A percentile compares a stretch with the other conserved stretches of the same genome.
Evolutionary conservation across 495 filamentous ascomycete genomes (phyloP).

Genomic region (Penicillium silybi): DNA sequence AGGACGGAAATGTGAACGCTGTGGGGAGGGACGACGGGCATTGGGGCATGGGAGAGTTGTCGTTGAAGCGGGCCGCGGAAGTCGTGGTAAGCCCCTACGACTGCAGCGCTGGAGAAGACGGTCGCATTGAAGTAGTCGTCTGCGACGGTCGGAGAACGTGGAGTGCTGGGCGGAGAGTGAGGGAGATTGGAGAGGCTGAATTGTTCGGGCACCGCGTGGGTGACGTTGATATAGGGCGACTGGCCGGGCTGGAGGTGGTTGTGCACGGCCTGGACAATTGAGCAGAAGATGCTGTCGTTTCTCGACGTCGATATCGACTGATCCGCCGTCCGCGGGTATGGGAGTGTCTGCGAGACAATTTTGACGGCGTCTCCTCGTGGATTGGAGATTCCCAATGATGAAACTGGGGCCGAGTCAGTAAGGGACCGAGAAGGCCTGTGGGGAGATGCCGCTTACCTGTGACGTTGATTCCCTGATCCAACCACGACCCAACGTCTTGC

Average conservation of each 20-base stretch:
- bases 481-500: slow-evolving; percentile 35
- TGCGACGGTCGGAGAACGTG: slow-evolving; percentile 40
- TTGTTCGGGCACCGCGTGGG: slow-evolving; percentile 58
- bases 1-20: slow-evolving; percentile 63
- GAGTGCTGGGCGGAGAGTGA: slow-evolving; percentile 56
- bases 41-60: slow-evolving; percentile 44
- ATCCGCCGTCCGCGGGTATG: slow-evolving; percentile 54
- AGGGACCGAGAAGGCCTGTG: neutral
- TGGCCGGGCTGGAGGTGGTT: slow-evolving; percentile 42
- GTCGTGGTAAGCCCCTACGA: slow-evolving; percentile 53
- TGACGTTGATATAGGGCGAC: slow-evolving; percentile 57
- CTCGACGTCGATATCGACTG: slow-evolving; percentile 29
- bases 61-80: slow-evolving; percentile 45
- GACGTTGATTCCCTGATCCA: slow-evolving; percentile 42
- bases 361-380: slow-evolving; percentile 45
- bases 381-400: slow-evolving; percentile 34
- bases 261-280: slow-evolving; percentile 53
- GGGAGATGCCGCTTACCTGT: slow-evolving; percentile 28
- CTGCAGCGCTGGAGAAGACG: slow-evolving; percentile 54
- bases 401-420: slow-evolving; percentile 23
- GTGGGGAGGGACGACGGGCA: slow-evolving; percentile 60
- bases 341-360: slow-evolving; percentile 60
- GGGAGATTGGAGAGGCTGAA: slow-evolving; percentile 61
- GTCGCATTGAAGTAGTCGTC: slow-evolving; percentile 56
- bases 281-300: slow-evolving; percentile 41